Evolutionary conservation across 2,329 filamentous ascomycete genomes (phyloP), one percentile per base, ranked within the genome.

Genomic region (Rutstroemia sp.): DNA sequence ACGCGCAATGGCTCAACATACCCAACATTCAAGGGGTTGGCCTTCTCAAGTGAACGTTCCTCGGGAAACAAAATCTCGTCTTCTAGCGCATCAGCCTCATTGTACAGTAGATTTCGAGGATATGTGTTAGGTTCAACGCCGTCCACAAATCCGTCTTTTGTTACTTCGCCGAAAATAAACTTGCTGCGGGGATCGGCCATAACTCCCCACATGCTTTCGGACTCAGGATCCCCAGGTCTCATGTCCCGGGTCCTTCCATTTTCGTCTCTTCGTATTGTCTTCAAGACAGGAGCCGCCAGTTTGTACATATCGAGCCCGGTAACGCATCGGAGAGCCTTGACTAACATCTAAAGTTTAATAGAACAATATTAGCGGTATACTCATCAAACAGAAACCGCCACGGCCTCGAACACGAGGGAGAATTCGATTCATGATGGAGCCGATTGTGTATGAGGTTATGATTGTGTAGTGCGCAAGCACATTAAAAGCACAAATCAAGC

Each of bases 1-100:
- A 14, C 30, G n/a, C 25, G 50, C 27, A 61, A 40, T 9, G 58
- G 54, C 8, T 58, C 54, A 14, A 53, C 42, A 25, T 51, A 55
- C 1, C 59, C 56, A 51, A 63, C 50, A 7, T 54, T 14, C 16
- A 42, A 49, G 5, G 34, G 19, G 19, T 19, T 25, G 7, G 23
- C 14, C 17, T 19, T 30, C n/a, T 57, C 48, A 3, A 25, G 12
- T 8, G 51, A 17, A 25, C 54, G 51, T 54, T 74, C 70, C 44
- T 72, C 67, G 0, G 73, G 72, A 54, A 75, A 75, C 4, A 76
- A 63, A 6, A 75, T 63, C 4, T 64, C 64, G 48, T 75, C 73
- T 61, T 75, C 73, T 9, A 73, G 56, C 34, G 65, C 68, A 59
- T 76, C 72, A 2, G 71, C 69, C 48, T 74, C 69, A 8, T 67